Base-by-base conservation (phyloP, 805 yeast genomes). In the Starmera caribaea region DNA sequence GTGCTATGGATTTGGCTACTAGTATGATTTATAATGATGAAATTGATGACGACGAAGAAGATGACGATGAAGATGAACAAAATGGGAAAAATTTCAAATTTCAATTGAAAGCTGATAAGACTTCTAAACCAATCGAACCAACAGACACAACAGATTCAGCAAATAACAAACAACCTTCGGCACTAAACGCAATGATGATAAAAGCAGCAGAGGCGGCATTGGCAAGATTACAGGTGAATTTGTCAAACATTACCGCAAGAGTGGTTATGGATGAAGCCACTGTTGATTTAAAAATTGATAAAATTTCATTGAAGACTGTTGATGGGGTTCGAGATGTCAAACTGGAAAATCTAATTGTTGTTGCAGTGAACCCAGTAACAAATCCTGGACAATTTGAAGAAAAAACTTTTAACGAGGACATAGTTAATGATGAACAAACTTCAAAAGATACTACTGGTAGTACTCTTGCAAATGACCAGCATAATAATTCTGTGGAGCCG, bases 1-100 rank as follows among this genome's bases (percentile, higher is more conserved):
- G 92, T 41, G 79, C 90, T 0, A 79, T 80, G 16, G 86, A 81
- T 48, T 65, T 87, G 40, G 87, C 92, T 3, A 73, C 70, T 45
- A 65, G 71, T 11, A 53, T 68, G 34, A 53, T 66, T 34, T 61
- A 62, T 16, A 57, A 60, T 27, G 59, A 59, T 14, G 66, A 61
- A 16, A 57, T 56, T 17, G 53, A 48, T 16, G 44, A 44, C 6
- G 50, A 45, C 6, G 12, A 30, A 12, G 47, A 24, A n/a, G 54
- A 50, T 15, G 52, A 44, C 7, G 39, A 39, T 5, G 53, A 46
- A 2, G 13, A 17, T 3, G 10, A 17, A 13, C 8, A 26, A 7
- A 15, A 13, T 6, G 21, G 3, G 10, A 9, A 13, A 4, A 32
- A 21, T 11, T 13, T 41, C 17, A 38, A 41, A 7, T 32, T 45